These are phyloP conservation scores for Halophytophthora polymorphica DNA, from an alignment of 352 stramenopile species.

Conservation along the genomic window DNA sequence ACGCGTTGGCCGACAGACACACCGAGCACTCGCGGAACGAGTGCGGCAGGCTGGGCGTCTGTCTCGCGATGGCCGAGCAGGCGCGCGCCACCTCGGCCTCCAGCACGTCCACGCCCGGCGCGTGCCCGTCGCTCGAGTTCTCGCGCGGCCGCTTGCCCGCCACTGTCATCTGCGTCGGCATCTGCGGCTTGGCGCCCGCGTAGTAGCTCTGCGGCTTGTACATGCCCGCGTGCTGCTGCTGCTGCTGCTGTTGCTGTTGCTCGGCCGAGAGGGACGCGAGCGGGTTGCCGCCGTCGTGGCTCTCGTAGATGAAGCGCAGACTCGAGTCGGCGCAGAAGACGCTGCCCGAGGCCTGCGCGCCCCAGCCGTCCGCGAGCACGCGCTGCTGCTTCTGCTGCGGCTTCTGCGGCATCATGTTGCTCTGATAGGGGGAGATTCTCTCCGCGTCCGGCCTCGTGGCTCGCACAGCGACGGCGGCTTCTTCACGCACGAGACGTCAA, in stretches of 20 bases:
- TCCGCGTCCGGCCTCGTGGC: too few species aligned
- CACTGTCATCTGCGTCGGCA: conserved; percentile 13
- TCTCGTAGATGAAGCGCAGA: conserved; percentile 79
- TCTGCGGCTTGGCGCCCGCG: conserved; percentile 1
- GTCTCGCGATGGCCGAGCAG: conserved; percentile 51
- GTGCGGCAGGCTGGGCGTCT: conserved; percentile 39
- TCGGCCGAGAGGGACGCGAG: conserved; percentile 2
- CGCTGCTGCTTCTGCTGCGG: conserved; percentile 35
- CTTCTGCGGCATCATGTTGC: too few species aligned
- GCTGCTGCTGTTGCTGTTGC: too few species aligned
- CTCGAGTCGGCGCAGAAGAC: conserved; percentile 84
- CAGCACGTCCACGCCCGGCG: conserved; percentile 45
- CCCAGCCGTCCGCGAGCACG: conserved; percentile 72
- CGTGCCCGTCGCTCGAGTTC: conserved; percentile 17
- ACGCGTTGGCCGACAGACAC: conserved; percentile 67
- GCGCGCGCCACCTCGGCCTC: conserved; percentile 64
- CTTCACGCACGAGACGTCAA: too few species aligned
- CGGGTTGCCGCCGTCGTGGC: conserved; percentile 11
- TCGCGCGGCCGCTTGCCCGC: conserved; percentile 27
- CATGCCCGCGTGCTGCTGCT: conserved; percentile 1
- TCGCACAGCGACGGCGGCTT: too few species aligned
- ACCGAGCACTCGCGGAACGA: conserved; percentile 72
- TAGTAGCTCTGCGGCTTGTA: conserved; percentile 1
- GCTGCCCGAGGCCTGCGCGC: conserved; percentile 41
- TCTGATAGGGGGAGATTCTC: too few species aligned